phyloP scores from a whole-genome alignment of 2,329 filamentous ascomycete genomes.

The Trichothecium roseum region DNA sequence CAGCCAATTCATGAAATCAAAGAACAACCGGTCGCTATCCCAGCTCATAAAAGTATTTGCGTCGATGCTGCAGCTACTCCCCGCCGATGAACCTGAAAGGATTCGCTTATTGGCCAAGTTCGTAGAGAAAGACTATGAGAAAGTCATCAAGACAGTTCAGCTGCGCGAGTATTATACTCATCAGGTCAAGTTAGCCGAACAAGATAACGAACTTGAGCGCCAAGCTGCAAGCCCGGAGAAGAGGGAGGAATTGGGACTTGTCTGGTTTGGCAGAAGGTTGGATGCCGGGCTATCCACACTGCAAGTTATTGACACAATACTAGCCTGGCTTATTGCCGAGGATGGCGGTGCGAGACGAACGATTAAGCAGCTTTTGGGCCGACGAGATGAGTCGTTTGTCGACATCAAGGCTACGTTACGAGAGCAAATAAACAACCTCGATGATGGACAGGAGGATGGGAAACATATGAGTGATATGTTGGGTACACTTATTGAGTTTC shows the following conservation, averaged over 20 bases:
- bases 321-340: conserved; percentile 89
- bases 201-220: conserved; percentile 30
- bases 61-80: conserved; percentile 68
- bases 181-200: conserved; percentile 44
- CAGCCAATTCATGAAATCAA: conserved; percentile 76
- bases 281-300: conserved; percentile 79
- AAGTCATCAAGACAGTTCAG: conserved; percentile 61
- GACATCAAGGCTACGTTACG: conserved; percentile 58
- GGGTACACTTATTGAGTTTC: conserved; percentile 38
- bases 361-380: conserved; percentile 53
- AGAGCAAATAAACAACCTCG: conserved; percentile 42
- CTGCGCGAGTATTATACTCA: conserved; percentile 61
- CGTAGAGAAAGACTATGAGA: conserved; percentile 87
- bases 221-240: conserved; percentile 9
- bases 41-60: conserved; percentile 80
- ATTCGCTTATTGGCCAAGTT: conserved; percentile 89
- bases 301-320: conserved; percentile 71
- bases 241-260: conserved; percentile 48
- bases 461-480: conserved; percentile 49
- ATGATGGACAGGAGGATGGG: conserved; percentile 47
- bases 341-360: conserved; percentile 63
- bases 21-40: conserved; percentile 59
- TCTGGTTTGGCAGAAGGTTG: conserved; percentile 64
- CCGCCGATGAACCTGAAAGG: conserved; percentile 64
- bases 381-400: conserved; percentile 54